Evolutionary conservation across 2,329 filamentous ascomycete species (phyloP), one percentile per base, ranked within the genome.

Genomic region (Paramyrothecium roridum): DNA sequence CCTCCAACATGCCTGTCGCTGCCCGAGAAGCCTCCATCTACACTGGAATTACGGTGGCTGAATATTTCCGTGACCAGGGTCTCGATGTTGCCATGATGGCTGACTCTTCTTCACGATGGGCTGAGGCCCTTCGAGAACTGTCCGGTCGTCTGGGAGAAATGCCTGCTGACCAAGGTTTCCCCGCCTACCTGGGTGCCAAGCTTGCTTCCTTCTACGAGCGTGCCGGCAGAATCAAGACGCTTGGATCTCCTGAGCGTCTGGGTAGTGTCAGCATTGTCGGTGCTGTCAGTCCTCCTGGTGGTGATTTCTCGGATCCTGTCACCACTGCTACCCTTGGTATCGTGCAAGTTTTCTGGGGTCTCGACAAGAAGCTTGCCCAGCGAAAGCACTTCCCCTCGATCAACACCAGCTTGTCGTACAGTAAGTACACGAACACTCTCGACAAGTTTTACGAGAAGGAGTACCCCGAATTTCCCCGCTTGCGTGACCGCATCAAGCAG

Each of bases 61-160:
- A 99, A 72, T 99, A 99, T 69, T 98, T 98, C 81, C 85, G 95
- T 63, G 95, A 99, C 70, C 91, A 96, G 76, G 95, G 95, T 61
- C 93, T 98, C 76, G 84, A 96, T 72, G 95, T 99, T 43, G 93
- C 95, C 66, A 99, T 99, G 95, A 99, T 99, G 95, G 95, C 95
- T 61, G 95, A 99, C 76, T 98, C 95, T 17, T 90, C 93, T 52
- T 99, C 95, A 53, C 92, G 95, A 63, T 99, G 95, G 95, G 95
- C 95, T 61, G 95, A 99, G 80, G 95, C 95, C 70, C 85, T 99
- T 72, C 92, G 95, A 90, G 95, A 99, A 76, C 88, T 99, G 73
- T 99, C 95, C 34, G 95, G 95, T 82, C 95, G 95, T 83, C 82
- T 99, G 58, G 95, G 95, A 82, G 95, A 99, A 76, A 99, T 99